Evolutionary conservation across 306 rosid genomes (phyloP).

Genomic region (Cyamopsis tetragonoloba): DNA sequence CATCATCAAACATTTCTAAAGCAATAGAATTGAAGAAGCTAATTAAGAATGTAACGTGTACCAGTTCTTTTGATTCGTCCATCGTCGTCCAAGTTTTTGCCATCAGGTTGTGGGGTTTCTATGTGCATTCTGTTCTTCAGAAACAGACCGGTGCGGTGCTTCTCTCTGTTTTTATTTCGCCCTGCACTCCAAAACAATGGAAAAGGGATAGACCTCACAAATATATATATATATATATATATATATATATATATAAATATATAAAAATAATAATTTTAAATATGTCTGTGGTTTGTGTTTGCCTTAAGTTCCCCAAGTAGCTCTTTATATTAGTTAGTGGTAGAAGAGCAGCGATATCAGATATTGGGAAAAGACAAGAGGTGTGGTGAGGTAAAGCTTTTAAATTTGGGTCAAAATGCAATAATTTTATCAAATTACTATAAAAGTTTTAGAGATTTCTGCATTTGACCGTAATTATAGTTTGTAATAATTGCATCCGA

Average conservation of each 20-base stretch:
- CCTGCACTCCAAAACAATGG: background rate
- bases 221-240: background rate
- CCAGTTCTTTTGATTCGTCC: constrained; percentile 71
- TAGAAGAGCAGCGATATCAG: constrained; percentile 12
- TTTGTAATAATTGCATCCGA: background rate
- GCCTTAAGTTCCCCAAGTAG: background rate
- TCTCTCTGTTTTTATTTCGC: background rate
- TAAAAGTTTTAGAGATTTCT: too few species aligned
- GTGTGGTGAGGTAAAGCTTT: too few species aligned
- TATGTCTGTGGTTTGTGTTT: background rate
- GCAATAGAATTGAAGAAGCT: background rate
- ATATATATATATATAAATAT: background rate
- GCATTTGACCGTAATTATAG: too few species aligned
- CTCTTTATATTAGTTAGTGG: background rate
- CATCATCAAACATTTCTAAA: too few species aligned
- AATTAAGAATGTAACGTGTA: background rate
- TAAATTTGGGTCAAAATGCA: too few species aligned
- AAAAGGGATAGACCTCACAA: background rate
- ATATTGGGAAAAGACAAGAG: constrained; percentile 7
- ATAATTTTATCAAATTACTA: too few species aligned
- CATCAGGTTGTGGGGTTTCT: constrained; percentile 43
- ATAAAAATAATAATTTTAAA: too few species aligned
- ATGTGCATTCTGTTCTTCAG: constrained; percentile 49
- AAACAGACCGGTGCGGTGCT: background rate
- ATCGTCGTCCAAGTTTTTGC: constrained; percentile 68